Conservation (phyloP, 2,329 filamentous ascomycete species). For the Fusarium acutatum region DNA sequence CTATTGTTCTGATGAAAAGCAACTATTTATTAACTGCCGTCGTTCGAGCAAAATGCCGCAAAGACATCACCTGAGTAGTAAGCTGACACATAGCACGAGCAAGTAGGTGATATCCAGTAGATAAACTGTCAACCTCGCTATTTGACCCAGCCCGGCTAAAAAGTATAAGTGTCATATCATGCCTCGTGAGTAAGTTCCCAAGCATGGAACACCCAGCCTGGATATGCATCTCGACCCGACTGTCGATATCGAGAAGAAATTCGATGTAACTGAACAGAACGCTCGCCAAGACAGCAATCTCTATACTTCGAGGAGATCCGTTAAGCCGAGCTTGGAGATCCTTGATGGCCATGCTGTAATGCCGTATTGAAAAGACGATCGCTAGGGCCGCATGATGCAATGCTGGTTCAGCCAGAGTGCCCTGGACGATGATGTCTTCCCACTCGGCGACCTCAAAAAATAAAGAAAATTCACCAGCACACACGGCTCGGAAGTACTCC, state of each 20-base stretch:
- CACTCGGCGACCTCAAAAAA: background rate
- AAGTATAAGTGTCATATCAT: fast-evolving
- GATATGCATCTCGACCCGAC: background rate
- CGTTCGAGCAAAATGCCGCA: fast-evolving
- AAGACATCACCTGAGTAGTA: background rate
- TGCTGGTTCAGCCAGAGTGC: background rate
- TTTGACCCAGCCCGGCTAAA: fast-evolving
- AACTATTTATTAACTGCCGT: background rate
- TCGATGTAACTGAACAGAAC: background rate
- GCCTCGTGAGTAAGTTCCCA: background rate
- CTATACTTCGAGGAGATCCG: background rate
- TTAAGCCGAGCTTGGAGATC: background rate
- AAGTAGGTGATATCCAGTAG: background rate
- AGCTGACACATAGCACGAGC: background rate
- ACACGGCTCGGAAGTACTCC: background rate
- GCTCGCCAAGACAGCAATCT: background rate
- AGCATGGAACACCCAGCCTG: background rate
- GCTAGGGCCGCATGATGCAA: background rate
- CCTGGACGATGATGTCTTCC: background rate
- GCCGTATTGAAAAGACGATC: background rate
- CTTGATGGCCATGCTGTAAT: background rate
- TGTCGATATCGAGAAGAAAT: background rate
- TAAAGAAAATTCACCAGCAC: background rate
- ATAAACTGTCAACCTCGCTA: background rate
- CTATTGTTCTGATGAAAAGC: background rate